Evolutionary conservation across 345 rosid species (phyloP).

Genomic region (Stellera chamaejasme): DNA sequence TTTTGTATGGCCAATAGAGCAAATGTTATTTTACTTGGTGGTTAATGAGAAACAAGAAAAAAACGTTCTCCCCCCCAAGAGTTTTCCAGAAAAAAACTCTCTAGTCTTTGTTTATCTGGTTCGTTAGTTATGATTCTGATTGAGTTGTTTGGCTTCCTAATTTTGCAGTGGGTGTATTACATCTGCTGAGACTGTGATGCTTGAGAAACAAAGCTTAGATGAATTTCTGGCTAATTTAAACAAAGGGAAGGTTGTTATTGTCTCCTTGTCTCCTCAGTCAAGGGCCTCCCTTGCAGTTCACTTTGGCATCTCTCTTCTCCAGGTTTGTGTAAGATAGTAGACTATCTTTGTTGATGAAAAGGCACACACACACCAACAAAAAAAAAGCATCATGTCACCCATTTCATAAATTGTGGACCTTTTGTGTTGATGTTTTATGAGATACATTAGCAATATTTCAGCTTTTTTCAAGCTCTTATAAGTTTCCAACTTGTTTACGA

Average conservation of each 20-base stretch:
- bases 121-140: too few relatives aligned
- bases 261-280: conserved; percentile 80
- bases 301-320: conserved; percentile 58
- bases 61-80: too few relatives aligned
- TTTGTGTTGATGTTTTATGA: not conserved
- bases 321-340: conserved; percentile 21
- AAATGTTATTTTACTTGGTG: too few relatives aligned
- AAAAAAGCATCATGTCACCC: too few relatives aligned
- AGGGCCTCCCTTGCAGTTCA: conserved; percentile 83
- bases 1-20: too few relatives aligned
- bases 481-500: not conserved
- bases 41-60: too few relatives aligned
- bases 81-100: too few relatives aligned
- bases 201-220: conserved; percentile 91
- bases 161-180: conserved; percentile 82
- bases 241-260: conserved; percentile 51
- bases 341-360: too few relatives aligned
- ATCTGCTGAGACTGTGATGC: conserved; percentile 92
- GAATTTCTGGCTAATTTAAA: conserved; percentile 67
- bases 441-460: not conserved
- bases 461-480: not conserved
- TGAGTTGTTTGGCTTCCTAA: not conserved
- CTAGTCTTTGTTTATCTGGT: too few relatives aligned
- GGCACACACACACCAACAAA: too few relatives aligned
- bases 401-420: not conserved